Evolutionary conservation across 768 basidiomycete species (phyloP).

Genomic region (Amanita exitialis): DNA sequence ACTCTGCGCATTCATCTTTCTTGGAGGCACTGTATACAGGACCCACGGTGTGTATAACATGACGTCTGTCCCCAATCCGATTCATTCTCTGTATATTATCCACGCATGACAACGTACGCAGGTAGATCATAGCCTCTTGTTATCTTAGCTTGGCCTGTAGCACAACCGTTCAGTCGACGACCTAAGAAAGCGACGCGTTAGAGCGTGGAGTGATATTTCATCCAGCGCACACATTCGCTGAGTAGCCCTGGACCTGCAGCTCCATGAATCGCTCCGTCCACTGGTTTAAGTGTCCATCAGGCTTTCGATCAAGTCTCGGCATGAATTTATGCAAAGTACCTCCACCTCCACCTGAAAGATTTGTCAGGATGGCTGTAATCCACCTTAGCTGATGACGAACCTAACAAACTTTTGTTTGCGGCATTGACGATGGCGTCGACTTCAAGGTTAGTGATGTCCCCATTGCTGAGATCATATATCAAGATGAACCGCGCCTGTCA

Average conservation of each 20-base stretch:
- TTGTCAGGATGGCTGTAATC: neutral
- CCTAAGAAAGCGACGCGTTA: constrained; percentile 27
- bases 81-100: neutral
- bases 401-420: constrained; percentile 63
- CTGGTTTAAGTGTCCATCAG: neutral
- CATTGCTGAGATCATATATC: constrained; percentile 38
- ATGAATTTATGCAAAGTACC: constrained; percentile 29
- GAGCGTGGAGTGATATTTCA: neutral
- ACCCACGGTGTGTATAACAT: constrained; percentile 78
- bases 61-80: constrained; percentile 30
- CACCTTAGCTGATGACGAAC: constrained; percentile 23
- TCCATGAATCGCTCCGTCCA: constrained; percentile 69
- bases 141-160: constrained; percentile 69
- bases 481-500: constrained; percentile 1
- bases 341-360: constrained; percentile 58
- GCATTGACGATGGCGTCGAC: constrained; percentile 78
- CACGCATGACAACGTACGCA: constrained; percentile 37
- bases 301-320: neutral
- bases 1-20: constrained; percentile 33
- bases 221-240: constrained; percentile 50
- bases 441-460: constrained; percentile 66
- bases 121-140: constrained; percentile 71
- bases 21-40: constrained; percentile 46
- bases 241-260: constrained; percentile 60
- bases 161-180: constrained; percentile 52